Conservation (phyloP, 2,329 filamentous ascomycete genomes). For the Hawksworthiomyces lignivorus region DNA sequence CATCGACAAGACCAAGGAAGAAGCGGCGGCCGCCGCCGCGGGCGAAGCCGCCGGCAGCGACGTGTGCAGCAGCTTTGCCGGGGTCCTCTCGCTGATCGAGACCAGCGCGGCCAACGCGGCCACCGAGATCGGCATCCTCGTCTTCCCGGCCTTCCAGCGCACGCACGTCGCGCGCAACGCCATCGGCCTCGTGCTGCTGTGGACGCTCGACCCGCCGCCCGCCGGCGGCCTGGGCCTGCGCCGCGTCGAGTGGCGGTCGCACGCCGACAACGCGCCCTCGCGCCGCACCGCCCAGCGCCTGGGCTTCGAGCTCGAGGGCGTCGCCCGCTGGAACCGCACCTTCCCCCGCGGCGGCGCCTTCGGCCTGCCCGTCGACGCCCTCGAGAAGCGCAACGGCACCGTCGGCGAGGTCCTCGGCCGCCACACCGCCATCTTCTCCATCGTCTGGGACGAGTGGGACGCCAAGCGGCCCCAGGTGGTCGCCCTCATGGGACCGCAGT, state of each 20-base stretch:
- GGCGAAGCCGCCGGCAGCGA: neutral
- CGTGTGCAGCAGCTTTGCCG: neutral
- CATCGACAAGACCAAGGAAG: constrained; percentile 1
- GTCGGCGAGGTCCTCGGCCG: constrained; percentile 3
- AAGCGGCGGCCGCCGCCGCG: neutral
- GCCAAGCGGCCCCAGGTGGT: constrained; percentile 2
- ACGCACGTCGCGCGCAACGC: constrained; percentile 8
- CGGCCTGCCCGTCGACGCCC: neutral
- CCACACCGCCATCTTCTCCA: constrained; percentile 7
- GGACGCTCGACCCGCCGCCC: constrained; percentile 4
- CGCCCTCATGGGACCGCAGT: constrained; percentile 5
- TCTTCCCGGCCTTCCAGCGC: constrained; percentile 9
- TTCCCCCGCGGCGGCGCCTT: neutral
- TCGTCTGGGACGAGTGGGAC: constrained; percentile 14
- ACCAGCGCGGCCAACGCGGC: neutral
- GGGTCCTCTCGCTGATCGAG: neutral
- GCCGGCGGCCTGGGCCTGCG: constrained; percentile 5
- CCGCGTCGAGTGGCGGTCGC: constrained; percentile 8
- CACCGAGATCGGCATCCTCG: constrained; percentile 9
- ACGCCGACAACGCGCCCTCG: constrained; percentile 3
- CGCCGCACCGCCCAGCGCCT: constrained; percentile 1
- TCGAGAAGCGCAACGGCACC: constrained; percentile 1
- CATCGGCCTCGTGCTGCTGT: constrained; percentile 4
- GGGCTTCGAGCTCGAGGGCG: constrained; percentile 7
- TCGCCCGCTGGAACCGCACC: constrained; percentile 1